phyloP scores from a whole-genome alignment of 352 stramenopile genomes.

The Globisporangium spiculum region DNA sequence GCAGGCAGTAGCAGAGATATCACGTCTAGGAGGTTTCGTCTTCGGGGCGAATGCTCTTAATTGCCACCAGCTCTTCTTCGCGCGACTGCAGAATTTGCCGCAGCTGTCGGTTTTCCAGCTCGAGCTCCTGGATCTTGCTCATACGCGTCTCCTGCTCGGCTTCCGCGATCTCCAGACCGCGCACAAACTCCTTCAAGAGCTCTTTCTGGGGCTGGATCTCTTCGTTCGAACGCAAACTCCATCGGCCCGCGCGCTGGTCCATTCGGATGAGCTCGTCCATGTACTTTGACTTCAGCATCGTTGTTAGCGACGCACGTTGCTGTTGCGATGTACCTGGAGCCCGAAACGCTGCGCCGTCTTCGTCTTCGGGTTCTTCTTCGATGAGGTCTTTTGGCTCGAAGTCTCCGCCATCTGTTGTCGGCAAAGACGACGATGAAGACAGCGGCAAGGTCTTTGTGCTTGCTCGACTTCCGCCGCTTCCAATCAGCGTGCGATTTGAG shows the following conservation, averaged over 20 bases:
- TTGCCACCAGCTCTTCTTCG: constrained; percentile 34
- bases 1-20: background rate
- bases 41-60: constrained; percentile 17
- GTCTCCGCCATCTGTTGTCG: constrained; percentile 35
- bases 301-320: constrained; percentile 43
- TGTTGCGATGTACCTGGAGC: background rate
- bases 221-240: constrained; percentile 26
- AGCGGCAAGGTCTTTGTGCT: constrained; percentile 55
- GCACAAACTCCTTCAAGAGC: constrained; percentile 67
- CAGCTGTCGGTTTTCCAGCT: constrained; percentile 61
- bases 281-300: constrained; percentile 67
- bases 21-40: constrained; percentile 11
- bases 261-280: constrained; percentile 44
- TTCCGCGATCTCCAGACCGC: constrained; percentile 66
- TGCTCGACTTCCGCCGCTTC: constrained; percentile 36
- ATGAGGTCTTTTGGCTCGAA: constrained; percentile 31
- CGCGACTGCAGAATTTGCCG: constrained; percentile 39
- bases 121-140: constrained; percentile 68
- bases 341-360: constrained; percentile 21
- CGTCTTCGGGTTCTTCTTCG: constrained; percentile 42
- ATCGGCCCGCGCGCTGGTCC: constrained; percentile 34
- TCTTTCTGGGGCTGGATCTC: constrained; percentile 43
- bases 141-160: constrained; percentile 71
- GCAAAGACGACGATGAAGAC: constrained; percentile 42
- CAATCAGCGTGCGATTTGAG: constrained; percentile 48